Percentiles rank a stretch among this genome's conserved stretches.
These are phyloP conservation scores for Puccinia horiana DNA, from an alignment of 1,284 basidiomycete genomes.

Conservation along the genomic window DNA sequence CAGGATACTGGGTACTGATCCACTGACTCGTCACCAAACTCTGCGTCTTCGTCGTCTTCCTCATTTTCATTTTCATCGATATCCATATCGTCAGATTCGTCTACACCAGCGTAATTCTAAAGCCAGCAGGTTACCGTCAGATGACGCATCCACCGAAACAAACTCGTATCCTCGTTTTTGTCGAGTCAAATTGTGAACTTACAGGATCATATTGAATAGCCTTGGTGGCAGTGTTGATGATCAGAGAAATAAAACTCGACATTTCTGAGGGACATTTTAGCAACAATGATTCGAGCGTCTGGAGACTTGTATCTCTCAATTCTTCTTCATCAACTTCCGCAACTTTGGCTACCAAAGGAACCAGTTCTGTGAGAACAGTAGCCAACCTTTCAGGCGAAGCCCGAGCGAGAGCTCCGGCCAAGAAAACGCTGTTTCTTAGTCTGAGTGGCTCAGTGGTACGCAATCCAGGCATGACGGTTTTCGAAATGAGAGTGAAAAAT, in stretches of 20 bases:
- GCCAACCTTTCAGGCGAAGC: conserved; percentile 55
- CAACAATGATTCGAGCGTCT: conserved; percentile 81
- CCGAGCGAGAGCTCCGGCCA: conserved; percentile 39
- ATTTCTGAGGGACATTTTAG: conserved; percentile 80
- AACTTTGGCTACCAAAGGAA: conserved; percentile 71
- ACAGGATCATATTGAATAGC: conserved; percentile 93
- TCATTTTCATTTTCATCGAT: conserved; percentile 67
- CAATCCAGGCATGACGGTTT: conserved; percentile 68
- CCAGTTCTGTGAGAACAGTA: conserved; percentile 64
- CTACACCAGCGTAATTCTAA: conserved; percentile 80
- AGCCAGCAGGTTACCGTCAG: conserved; percentile 19
- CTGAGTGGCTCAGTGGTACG: conserved; percentile 53
- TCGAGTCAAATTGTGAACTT: conserved; percentile 57
- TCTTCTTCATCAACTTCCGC: conserved; percentile 75
- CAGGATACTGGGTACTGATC: conserved; percentile 27
- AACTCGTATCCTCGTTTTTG: neutral
- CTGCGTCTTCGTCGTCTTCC: conserved; percentile 70
- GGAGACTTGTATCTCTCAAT: conserved; percentile 71
- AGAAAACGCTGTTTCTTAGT: conserved; percentile 31
- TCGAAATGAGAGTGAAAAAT: conserved; percentile 65
- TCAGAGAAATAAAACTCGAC: conserved; percentile 69
- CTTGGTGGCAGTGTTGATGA: conserved; percentile 71
- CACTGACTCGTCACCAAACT: conserved; percentile 71
- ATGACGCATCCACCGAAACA: neutral
- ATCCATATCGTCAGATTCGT: conserved; percentile 75